Evolutionary conservation across 2,329 filamentous ascomycete species (phyloP).

Genomic region (Talaromyces rugulosus): DNA sequence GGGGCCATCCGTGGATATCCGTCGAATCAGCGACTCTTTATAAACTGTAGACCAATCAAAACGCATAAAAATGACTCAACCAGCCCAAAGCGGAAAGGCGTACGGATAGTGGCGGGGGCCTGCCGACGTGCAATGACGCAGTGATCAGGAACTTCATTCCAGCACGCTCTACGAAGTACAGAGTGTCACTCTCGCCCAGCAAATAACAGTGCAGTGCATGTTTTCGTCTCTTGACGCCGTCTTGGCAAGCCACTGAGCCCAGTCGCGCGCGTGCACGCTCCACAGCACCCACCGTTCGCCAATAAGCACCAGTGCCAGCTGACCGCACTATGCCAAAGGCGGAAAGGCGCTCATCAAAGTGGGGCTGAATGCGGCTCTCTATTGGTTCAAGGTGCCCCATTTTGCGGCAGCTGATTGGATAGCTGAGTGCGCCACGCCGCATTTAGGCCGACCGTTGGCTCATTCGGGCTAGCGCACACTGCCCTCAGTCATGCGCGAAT

Average conservation of each 20-base stretch:
- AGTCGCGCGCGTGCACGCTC: neutral
- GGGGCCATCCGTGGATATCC: neutral
- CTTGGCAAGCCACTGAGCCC: neutral
- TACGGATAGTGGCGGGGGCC: neutral
- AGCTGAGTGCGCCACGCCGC: neutral
- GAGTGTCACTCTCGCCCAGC: too few relatives aligned
- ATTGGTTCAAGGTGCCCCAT: neutral
- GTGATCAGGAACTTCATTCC: neutral
- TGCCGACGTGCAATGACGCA: neutral
- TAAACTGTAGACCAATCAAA: neutral
- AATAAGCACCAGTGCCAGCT: neutral
- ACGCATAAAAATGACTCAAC: neutral
- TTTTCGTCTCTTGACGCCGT: neutral
- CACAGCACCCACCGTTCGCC: neutral
- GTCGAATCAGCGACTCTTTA: too few relatives aligned
- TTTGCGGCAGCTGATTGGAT: neutral
- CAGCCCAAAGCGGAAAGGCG: neutral
- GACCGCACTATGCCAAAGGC: neutral
- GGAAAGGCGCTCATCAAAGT: neutral
- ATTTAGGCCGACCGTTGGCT: neutral
- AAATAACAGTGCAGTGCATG: neutral
- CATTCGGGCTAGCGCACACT: neutral
- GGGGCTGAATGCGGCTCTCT: neutral
- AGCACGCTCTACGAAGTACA: neutral
- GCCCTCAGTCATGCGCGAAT: neutral